These are phyloP conservation scores for Leccinum fibrillosum DNA, from an alignment of 768 basidiomycete species.

Conservation along the genomic window DNA sequence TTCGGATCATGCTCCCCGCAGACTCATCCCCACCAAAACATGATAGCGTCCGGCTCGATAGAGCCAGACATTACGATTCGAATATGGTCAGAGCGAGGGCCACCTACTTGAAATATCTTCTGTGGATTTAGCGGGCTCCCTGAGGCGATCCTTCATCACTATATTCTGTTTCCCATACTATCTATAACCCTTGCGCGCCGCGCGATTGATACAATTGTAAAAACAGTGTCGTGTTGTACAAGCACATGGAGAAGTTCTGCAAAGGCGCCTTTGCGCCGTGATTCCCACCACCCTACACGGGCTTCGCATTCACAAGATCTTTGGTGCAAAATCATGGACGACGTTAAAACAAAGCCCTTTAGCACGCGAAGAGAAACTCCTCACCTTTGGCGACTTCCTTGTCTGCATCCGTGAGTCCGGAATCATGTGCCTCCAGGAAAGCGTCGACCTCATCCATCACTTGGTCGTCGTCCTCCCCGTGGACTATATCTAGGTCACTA, in stretches of 20 bases:
- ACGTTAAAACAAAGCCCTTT: neutral
- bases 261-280: neutral
- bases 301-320: constrained; percentile 63
- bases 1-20: too few relatives aligned
- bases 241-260: constrained; percentile 10
- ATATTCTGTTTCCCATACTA: constrained; percentile 2
- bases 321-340: neutral
- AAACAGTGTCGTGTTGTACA: constrained; percentile 5
- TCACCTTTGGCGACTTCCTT: constrained; percentile 73
- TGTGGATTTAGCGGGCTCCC: too few relatives aligned
- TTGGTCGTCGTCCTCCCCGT: constrained; percentile 62
- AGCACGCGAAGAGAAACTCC: constrained; percentile 13
- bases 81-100: constrained; percentile 68
- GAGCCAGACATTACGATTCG: constrained; percentile 80
- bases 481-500: constrained; percentile 50
- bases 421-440: constrained; percentile 91
- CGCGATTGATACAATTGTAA: constrained; percentile 8
- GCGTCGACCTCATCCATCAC: constrained; percentile 96
- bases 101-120: neutral
- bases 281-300: constrained; percentile 32
- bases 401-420: constrained; percentile 77
- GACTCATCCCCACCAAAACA: constrained; percentile 85
- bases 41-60: constrained; percentile 85
- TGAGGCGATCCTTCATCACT: constrained; percentile 5
- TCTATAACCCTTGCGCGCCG: constrained; percentile 2